Percentiles rank a stretch among this genome's conserved stretches.
These are phyloP conservation scores for Lipomyces oligophaga DNA, from an alignment of 805 yeast species.

Conservation along the genomic window DNA sequence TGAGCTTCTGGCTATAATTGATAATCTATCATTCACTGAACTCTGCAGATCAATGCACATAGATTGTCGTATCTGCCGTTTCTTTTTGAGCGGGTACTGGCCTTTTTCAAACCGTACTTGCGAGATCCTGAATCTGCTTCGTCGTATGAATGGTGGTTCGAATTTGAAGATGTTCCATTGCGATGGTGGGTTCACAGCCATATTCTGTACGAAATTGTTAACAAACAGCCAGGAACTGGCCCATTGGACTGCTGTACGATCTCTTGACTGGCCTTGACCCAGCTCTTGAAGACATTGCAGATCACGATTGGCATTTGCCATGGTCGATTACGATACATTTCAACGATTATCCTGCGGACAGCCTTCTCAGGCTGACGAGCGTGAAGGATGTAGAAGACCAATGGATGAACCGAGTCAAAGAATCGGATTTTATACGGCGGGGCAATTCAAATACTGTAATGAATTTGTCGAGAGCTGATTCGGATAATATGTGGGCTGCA, in stretches of 20 bases:
- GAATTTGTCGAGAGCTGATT: constrained; percentile 63
- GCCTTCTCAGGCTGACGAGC: constrained; percentile 42
- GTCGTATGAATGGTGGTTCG: constrained; percentile 57
- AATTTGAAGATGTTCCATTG: constrained; percentile 58
- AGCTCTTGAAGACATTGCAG: constrained; percentile 18
- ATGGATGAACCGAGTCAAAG: constrained; percentile 79
- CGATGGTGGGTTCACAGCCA: constrained; percentile 48
- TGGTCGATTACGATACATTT: constrained; percentile 50
- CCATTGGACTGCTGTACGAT: constrained; percentile 68
- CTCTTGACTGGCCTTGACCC: constrained; percentile 44
- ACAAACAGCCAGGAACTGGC: constrained; percentile 46
- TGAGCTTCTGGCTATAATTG: background rate
- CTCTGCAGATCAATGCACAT: constrained; percentile 21
- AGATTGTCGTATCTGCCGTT: constrained; percentile 33
- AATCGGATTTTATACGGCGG: constrained; percentile 67
- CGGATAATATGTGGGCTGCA: constrained; percentile 55
- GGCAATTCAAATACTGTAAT: constrained; percentile 81
- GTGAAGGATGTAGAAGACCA: constrained; percentile 44
- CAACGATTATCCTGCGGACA: constrained; percentile 45
- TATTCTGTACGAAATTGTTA: background rate
- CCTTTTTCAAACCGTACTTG: constrained; percentile 31
- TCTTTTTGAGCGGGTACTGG: constrained; percentile 26
- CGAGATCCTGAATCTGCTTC: constrained; percentile 30
- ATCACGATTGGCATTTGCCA: constrained; percentile 31
- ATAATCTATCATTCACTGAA: too few relatives aligned